Evolutionary conservation across 1,284 basidiomycete species (phyloP).

Genomic region (Fomitopsis palustris): DNA sequence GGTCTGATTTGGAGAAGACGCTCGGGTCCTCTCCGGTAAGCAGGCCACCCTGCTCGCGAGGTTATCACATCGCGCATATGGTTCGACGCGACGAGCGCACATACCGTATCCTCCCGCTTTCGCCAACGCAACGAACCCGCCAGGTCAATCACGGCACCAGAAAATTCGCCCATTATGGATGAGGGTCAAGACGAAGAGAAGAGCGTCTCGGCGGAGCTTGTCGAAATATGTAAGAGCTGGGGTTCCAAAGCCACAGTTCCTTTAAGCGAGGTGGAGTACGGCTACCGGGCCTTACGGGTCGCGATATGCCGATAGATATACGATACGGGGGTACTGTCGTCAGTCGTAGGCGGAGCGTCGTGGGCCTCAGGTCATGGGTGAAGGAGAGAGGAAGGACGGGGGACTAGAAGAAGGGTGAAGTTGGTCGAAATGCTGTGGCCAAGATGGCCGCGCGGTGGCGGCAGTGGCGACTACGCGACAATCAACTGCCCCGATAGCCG

Average conservation of each 20-base stretch:
- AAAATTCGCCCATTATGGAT: constrained; percentile 25
- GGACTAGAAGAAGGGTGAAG: not conserved
- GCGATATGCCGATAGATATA: not conserved
- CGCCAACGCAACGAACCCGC: constrained; percentile 13
- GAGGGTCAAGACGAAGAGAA: not conserved
- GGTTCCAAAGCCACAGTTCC: not conserved
- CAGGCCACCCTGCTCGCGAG: constrained; percentile 55
- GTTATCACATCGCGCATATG: not conserved
- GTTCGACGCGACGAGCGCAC: not conserved
- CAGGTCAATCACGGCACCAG: constrained; percentile 19
- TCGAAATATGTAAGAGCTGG: not conserved
- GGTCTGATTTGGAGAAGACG: constrained; percentile 60
- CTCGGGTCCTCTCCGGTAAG: constrained; percentile 73
- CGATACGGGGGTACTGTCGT: not conserved
- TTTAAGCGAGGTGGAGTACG: not conserved
- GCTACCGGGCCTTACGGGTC: not conserved
- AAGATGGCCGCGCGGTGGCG: not conserved
- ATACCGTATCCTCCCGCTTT: constrained; percentile 27
- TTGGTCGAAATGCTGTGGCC: not conserved
- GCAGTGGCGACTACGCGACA: not conserved
- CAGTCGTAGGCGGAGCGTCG: not conserved
- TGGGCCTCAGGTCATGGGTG: not conserved
- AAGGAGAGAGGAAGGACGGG: not conserved
- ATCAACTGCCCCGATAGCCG: not conserved
- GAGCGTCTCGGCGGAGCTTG: not conserved